Percentiles rank a stretch among this genome's conserved stretches.
phyloP scores from a whole-genome alignment of 805 yeast species.

The Yamadazyma scolyti region DNA sequence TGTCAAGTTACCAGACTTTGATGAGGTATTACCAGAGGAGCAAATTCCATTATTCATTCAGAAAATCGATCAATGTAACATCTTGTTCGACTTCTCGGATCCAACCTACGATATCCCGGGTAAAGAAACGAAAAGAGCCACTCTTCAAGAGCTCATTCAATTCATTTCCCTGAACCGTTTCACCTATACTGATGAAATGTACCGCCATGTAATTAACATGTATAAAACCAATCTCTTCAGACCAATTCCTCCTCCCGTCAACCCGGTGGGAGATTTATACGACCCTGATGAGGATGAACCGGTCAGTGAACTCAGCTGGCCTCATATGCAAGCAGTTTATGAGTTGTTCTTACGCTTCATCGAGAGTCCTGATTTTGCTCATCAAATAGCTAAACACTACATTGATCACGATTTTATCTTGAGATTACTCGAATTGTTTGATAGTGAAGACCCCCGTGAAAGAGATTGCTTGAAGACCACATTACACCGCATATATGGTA shows the following conservation, averaged over 20 bases:
- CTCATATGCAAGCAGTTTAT: conserved; percentile 96
- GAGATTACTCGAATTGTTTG: conserved; percentile 81
- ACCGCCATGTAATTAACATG: conserved; percentile 83
- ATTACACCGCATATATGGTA: conserved; percentile 92
- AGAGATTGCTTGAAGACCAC: conserved; percentile 94
- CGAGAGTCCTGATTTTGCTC: conserved; percentile 92
- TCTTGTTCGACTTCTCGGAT: conserved; percentile 90
- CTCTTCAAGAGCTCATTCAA: conserved; percentile 85
- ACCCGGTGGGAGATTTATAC: conserved; percentile 91
- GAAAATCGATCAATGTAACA: conserved; percentile 91
- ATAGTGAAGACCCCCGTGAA: conserved; percentile 94
- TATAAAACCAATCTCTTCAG: conserved; percentile 85
- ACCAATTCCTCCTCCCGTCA: conserved; percentile 97
- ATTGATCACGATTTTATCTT: conserved; percentile 89
- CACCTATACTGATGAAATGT: conserved; percentile 87
- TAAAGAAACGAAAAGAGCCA: conserved; percentile 83
- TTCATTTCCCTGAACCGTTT: conserved; percentile 81
- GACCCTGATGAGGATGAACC: conserved; percentile 99
- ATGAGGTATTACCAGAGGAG: conserved; percentile 79
- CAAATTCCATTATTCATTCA: conserved; percentile 75
- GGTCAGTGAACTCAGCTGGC: conserved; percentile 94
- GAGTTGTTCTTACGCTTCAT: conserved; percentile 90
- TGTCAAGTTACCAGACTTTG: conserved; percentile 78
- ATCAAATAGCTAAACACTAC: conserved; percentile 86
- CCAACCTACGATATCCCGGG: conserved; percentile 90